These are phyloP conservation scores for Mycena rosella DNA, from an alignment of 768 basidiomycete genomes.

Conservation along the genomic window DNA sequence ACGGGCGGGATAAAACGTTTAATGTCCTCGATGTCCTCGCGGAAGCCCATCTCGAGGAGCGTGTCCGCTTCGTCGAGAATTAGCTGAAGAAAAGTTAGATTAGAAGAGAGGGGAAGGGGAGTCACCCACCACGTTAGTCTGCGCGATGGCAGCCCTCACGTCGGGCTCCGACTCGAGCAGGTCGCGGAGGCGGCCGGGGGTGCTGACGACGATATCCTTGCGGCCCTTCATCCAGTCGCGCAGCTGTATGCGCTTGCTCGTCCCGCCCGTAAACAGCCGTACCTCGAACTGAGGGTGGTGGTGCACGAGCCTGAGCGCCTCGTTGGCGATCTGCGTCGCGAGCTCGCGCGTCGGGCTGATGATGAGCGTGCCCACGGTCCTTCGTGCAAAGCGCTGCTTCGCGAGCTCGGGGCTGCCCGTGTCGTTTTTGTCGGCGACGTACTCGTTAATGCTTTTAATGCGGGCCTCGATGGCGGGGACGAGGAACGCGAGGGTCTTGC, in stretches of 20 bases:
- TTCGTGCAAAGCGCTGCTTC: conserved; percentile 57
- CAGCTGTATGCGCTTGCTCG: conserved; percentile 74
- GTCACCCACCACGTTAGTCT: conserved; percentile 69
- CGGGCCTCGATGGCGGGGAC: conserved; percentile 89
- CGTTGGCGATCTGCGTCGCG: conserved; percentile 90
- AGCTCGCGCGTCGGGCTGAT: conserved; percentile 93
- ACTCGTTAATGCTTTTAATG: conserved; percentile 63
- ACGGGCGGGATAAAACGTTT: conserved; percentile 67
- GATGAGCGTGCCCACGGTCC: conserved; percentile 78
- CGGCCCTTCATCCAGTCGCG: conserved; percentile 72
- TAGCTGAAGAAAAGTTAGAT: conserved; percentile 61
- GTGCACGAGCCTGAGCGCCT: conserved; percentile 75
- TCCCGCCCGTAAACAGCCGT: conserved; percentile 83
- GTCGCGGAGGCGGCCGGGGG: conserved; percentile 90
- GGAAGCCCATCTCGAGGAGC: conserved; percentile 93
- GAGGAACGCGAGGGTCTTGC: conserved; percentile 91
- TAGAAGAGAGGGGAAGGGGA: conserved; percentile 12
- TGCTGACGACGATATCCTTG: conserved; percentile 89
- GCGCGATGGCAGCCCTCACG: conserved; percentile 64
- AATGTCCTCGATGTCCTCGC: conserved; percentile 86
- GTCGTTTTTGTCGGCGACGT: conserved; percentile 29
- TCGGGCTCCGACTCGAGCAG: conserved; percentile 70
- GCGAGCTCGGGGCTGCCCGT: conserved; percentile 53
- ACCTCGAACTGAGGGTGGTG: conserved; percentile 78
- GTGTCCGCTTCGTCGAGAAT: conserved; percentile 95